A percentile compares a stretch with the other conserved stretches of the same genome.
Evolutionary conservation across 2,329 filamentous ascomycete species (phyloP).

Genomic region (Mollisia scopiformis): DNA sequence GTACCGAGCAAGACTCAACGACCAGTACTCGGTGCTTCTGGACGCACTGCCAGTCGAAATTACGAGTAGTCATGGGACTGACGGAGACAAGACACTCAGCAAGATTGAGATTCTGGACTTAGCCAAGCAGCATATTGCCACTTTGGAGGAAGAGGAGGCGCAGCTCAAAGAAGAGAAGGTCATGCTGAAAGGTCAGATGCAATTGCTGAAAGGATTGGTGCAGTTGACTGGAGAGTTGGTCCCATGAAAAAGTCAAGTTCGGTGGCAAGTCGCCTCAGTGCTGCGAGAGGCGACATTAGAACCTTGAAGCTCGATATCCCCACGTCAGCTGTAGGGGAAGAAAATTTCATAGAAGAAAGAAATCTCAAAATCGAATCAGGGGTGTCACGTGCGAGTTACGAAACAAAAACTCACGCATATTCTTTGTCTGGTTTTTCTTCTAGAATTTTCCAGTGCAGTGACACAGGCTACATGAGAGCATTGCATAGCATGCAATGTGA

Average conservation of each 20-base stretch:
- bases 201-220: neutral
- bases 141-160: neutral
- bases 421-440: neutral
- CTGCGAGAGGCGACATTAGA: neutral
- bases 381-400: neutral
- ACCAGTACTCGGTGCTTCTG: neutral
- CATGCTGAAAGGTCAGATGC: neutral
- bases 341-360: no score
- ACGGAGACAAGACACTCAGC: neutral
- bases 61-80: neutral
- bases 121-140: neutral
- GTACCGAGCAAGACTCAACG: constrained; percentile 8
- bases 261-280: neutral
- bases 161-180: neutral
- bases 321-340: no score
- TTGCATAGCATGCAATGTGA: neutral
- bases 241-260: no score
- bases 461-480: neutral
- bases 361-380: no score
- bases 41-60: constrained; percentile 1
- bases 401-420: neutral
- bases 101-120: neutral
- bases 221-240: no score
- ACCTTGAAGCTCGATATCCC: no score
- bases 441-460: neutral